Conservation (phyloP, 225 moss, liverwort and hornwort species). For the Straminergon stramineum region DNA sequence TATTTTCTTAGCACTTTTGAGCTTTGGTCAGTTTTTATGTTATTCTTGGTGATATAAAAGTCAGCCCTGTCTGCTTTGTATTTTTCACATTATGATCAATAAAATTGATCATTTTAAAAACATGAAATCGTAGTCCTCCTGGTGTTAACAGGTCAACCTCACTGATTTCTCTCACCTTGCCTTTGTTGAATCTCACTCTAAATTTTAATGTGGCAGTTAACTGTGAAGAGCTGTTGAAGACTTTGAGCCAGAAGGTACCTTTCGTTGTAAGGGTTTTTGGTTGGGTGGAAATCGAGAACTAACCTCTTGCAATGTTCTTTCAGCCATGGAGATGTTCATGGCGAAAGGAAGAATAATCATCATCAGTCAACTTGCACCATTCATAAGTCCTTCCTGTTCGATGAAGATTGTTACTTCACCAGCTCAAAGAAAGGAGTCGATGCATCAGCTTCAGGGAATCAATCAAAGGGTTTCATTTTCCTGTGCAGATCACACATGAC, state of each 20-base stretch:
- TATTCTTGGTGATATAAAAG: not conserved
- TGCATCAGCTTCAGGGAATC: not conserved
- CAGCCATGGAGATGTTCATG: slow-evolving; percentile 18
- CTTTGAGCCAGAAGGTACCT: not conserved
- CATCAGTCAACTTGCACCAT: slow-evolving; percentile 4
- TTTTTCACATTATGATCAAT: not conserved
- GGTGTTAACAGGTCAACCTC: not conserved
- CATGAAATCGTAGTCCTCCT: not conserved
- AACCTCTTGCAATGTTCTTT: slow-evolving; percentile 12
- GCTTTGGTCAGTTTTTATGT: not conserved
- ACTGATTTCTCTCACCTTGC: not conserved
- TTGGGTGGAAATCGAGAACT: not conserved
- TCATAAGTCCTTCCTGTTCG: not conserved
- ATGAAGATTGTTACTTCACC: not conserved
- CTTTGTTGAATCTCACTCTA: not conserved
- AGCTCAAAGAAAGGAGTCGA: not conserved
- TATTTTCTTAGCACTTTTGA: not conserved
- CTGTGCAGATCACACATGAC: not conserved
- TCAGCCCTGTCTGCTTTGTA: not conserved
- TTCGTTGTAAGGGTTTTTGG: not conserved
- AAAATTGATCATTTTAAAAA: not conserved
- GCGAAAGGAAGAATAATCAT: slow-evolving; percentile 11
- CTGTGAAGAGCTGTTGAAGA: not conserved
- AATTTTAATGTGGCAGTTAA: not conserved
- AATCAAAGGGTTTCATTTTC: not conserved